Evolutionary conservation across 1,139 yeast species (phyloP), one percentile per base, ranked within the genome.

Genomic region (Kodamaea alishanica): DNA sequence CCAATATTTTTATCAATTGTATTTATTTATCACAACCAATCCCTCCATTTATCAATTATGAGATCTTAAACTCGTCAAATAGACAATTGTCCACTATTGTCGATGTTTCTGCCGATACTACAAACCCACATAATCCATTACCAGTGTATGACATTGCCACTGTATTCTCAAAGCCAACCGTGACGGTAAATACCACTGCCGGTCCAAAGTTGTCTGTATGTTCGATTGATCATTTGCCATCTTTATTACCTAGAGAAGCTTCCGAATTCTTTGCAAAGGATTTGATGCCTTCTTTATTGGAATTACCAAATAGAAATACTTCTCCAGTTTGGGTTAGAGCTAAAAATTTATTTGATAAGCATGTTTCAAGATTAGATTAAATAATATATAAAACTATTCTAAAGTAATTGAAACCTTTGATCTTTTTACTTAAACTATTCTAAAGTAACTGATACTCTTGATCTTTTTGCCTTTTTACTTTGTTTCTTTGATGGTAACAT

Each of bases 21-120:
- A 92, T 92, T 63, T 92, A 92, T 68, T 75, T 92, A 55, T 87
- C 97, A 35, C 71, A 81, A 65, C 95, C 96, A 60, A 92, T 92
- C 56, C 84, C 97, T 35, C 97, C 97, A 43, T 94, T 92, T 60
- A 74, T 89, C 58, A 79, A 83, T 65, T 64, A 63, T 52, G 86
- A 84, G 27, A 63, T 77, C 44, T 76, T 92, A 61, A 84, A 85
- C 66, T 66, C 63, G 41, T 58, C 63, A 26, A 65, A 67, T 44
- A 86, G 98, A 78, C 82, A 76, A 51, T 77, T 92, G 59, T 82
- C 92, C 62, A 87, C 94, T 15, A 88, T 94, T 48, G 97, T 92
- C 38, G 98, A 92, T 63, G 98, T 92, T 42, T 87, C 96, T 42
- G 98, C 98, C 43, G 98, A 94, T 67, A 92, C 97, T 37, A 92